phyloP scores from a whole-genome alignment of 441 rosid genomes.

The Pelargonium cotyledonis region DNA sequence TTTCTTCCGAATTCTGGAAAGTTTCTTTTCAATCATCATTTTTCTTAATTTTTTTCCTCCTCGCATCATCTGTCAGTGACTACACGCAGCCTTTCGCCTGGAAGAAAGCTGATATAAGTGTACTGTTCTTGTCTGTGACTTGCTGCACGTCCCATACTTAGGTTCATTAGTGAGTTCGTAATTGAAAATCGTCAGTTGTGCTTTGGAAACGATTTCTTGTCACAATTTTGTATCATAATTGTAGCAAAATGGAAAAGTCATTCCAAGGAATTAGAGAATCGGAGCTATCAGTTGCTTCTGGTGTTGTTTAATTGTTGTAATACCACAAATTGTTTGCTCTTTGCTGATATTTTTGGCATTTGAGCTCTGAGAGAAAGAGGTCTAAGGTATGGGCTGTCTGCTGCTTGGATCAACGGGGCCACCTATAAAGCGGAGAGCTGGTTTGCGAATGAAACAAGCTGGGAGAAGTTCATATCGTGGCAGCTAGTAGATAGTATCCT shows the following conservation, averaged over 20 bases:
- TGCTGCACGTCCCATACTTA: no score
- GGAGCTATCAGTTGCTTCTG: background rate
- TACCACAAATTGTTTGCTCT: constrained; percentile 11
- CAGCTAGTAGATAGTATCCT: constrained; percentile 32
- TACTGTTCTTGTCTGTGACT: background rate
- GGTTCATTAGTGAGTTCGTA: no score
- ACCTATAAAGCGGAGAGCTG: constrained; percentile 46
- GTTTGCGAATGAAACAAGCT: constrained; percentile 48
- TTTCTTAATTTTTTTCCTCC: background rate
- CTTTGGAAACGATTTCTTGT: background rate
- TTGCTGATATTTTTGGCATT: background rate
- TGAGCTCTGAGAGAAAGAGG: background rate
- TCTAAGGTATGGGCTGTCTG: constrained; percentile 28
- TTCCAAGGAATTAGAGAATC: background rate
- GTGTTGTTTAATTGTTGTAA: constrained; percentile 10
- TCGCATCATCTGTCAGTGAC: background rate
- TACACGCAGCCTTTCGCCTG: background rate
- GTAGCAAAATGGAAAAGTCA: constrained; percentile 7
- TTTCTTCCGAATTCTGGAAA: background rate
- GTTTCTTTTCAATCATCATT: background rate
- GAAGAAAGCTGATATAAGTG: background rate
- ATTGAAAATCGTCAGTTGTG: background rate
- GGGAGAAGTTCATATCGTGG: constrained; percentile 61
- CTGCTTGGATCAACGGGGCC: constrained; percentile 37
- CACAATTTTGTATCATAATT: background rate